Evolutionary conservation across 495 filamentous ascomycete genomes (phyloP), one percentile per base, ranked within the genome.

Genomic region (Sporormia fimetaria): DNA sequence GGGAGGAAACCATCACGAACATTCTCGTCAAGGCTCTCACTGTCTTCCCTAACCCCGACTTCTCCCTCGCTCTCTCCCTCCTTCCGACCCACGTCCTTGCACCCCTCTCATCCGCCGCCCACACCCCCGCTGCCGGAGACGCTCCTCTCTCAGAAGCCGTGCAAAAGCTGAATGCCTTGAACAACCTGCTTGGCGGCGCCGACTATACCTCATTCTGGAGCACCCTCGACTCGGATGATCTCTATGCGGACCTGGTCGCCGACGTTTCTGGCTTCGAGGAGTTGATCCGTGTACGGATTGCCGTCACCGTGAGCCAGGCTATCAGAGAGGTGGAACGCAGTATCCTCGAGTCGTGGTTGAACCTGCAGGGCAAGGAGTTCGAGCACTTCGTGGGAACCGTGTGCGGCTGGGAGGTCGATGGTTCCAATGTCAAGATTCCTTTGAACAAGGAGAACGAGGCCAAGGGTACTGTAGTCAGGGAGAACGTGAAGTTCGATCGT

Each of bases 371-470:
- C 40, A 68, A 73, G 32, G 75, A 75, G 28, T 83, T 92, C 17
- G 70, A 79, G 37, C 77, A 81, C 55, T 95, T 95, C 57, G 76
- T 88, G 30, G 63, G 63, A 33, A 83, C 84, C 53, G 81, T 87
- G 28, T 94, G 83, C 54, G 83, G 78, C 54, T 99, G 92, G 92
- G 75, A 74, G 52, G 69, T 95, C 21, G 75, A 79, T 24, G 58
- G 60, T 11, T 64, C 55, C 23, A 66, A 76, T 20, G 74, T 88
- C 36, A 76, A 75, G 61, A 73, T 88, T 23, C 90, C 92, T 33
- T 68, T 80, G 58, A 99, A 96, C 63, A 81, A 90, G 63, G 92
- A 99, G 71, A 99, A 99, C 63, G 87, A 96, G 75, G 92, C 85
- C 21, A 87, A 90, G 71, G 88, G 87, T 55, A 84, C 85, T 28